A percentile compares a stretch with the other conserved stretches of the same genome.
These are phyloP conservation scores for Cadophora malorum DNA, from an alignment of 2,329 filamentous ascomycete species.

Conservation along the genomic window DNA sequence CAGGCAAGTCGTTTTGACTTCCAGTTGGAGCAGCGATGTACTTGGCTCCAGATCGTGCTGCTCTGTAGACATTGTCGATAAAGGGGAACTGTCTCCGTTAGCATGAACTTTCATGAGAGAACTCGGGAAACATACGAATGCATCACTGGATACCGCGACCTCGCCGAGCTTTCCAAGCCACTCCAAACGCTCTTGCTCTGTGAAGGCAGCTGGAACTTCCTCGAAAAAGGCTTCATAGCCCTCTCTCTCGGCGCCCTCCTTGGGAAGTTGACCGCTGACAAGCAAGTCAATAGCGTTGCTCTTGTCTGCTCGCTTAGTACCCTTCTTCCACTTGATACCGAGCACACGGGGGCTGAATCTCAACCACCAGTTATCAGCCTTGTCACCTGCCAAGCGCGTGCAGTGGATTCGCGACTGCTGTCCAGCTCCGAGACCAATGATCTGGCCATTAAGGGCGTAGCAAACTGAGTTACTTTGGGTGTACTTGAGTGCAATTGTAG, in stretches of 20 bases:
- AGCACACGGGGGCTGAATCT: slow-evolving; percentile 93
- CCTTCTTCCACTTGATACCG: slow-evolving; percentile 94
- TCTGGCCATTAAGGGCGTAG: slow-evolving; percentile 92
- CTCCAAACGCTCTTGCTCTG: slow-evolving; percentile 79
- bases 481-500: slow-evolving; percentile 97
- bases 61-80: slow-evolving; percentile 96
- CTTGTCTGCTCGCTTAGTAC: slow-evolving; percentile 95
- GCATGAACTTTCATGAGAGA: slow-evolving; percentile 14
- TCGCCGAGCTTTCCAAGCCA: slow-evolving; percentile 84
- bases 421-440: slow-evolving; percentile 92
- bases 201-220: slow-evolving; percentile 83
- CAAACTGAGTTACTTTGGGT: slow-evolving; percentile 99
- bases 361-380: slow-evolving; percentile 99
- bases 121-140: slow-evolving; percentile 73
- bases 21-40: slow-evolving; percentile 94
- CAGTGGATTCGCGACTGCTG: slow-evolving; percentile 99
- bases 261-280: slow-evolving; percentile 87
- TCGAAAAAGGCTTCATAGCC: slow-evolving; percentile 91
- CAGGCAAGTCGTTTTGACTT: slow-evolving; percentile 82
- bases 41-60: slow-evolving; percentile 86
- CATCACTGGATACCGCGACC: slow-evolving; percentile 91
- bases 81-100: slow-evolving; percentile 81
- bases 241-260: slow-evolving; percentile 81
- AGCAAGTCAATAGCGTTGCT: slow-evolving; percentile 97
- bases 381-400: slow-evolving; percentile 95